phyloP scores from a whole-genome alignment of 805 yeast species.

The Ogataea glucozyma region DNA sequence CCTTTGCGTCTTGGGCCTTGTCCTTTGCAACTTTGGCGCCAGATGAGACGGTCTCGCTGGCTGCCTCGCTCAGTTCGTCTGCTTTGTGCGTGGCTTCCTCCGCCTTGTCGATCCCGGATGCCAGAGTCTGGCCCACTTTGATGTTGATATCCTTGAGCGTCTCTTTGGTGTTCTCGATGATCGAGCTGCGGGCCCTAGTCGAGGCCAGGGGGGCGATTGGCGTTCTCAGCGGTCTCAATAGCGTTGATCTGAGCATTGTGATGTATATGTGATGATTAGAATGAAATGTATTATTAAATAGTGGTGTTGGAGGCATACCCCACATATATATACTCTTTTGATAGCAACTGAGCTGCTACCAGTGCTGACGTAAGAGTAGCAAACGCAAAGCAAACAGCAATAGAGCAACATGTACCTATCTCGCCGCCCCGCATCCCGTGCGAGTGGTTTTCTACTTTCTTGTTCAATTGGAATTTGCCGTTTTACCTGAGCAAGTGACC shows the following conservation, averaged over 20 bases:
- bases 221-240: constrained; percentile 1
- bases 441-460: too few relatives aligned
- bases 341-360: too few relatives aligned
- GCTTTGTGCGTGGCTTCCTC: constrained; percentile 40
- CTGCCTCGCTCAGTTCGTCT: constrained; percentile 28
- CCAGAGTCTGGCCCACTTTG: constrained; percentile 43
- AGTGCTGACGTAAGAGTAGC: too few relatives aligned
- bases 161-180: constrained; percentile 28
- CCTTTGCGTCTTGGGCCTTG: constrained; percentile 2
- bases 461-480: too few relatives aligned
- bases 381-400: too few relatives aligned
- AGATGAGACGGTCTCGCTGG: constrained; percentile 36
- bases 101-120: constrained; percentile 42
- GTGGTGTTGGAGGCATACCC: too few relatives aligned
- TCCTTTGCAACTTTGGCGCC: constrained; percentile 33
- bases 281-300: too few relatives aligned
- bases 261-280: background rate
- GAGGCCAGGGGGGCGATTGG: background rate
- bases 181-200: constrained; percentile 3
- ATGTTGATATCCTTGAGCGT: constrained; percentile 21
- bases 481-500: too few relatives aligned
- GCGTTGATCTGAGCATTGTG: constrained; percentile 1
- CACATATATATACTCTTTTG: too few relatives aligned
- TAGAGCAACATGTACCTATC: too few relatives aligned
- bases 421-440: too few relatives aligned